Evolutionary conservation across 228 moss, liverwort and hornwort genomes (phyloP).

Genomic region (Sphagnum fallax): DNA sequence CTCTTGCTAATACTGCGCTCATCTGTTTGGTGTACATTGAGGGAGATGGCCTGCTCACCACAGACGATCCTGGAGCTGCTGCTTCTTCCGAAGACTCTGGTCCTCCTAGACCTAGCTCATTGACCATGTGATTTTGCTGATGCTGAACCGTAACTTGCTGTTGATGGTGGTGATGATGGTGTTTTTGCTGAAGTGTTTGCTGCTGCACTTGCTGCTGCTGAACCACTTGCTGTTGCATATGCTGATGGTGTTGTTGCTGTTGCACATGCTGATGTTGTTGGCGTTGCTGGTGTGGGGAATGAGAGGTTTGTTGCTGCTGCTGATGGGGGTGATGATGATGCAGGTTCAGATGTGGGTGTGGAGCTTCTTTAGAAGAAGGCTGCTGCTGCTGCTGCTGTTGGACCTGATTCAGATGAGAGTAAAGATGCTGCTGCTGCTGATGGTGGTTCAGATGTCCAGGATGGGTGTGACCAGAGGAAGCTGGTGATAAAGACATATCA

Average conservation of each 20-base stretch:
- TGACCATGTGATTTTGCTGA: slow-evolving; percentile 68
- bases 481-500: slow-evolving; percentile 40
- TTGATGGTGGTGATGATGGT: slow-evolving; percentile 8
- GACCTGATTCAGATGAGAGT: not conserved
- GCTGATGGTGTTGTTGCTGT: slow-evolving; percentile 28
- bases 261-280: slow-evolving; percentile 18
- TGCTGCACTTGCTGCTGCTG: slow-evolving; percentile 25
- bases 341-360: slow-evolving; percentile 29
- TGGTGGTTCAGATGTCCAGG: slow-evolving; percentile 35
- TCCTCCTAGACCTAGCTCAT: slow-evolving; percentile 58
- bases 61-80: slow-evolving; percentile 19
- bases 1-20: slow-evolving; percentile 9
- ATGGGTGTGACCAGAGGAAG: slow-evolving; percentile 35
- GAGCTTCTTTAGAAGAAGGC: no score
- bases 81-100: slow-evolving; percentile 61
- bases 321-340: slow-evolving; percentile 44
- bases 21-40: slow-evolving; percentile 32
- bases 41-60: slow-evolving; percentile 42
- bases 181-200: not conserved
- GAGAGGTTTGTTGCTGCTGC: slow-evolving; percentile 41
- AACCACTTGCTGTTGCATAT: slow-evolving; percentile 28
- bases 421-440: slow-evolving; percentile 26
- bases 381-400: no score
- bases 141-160: slow-evolving; percentile 22
- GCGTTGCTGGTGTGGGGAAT: slow-evolving; percentile 32